Evolutionary conservation across 495 filamentous ascomycete genomes (phyloP).

Genomic region (Annulohypoxylon moriforme): DNA sequence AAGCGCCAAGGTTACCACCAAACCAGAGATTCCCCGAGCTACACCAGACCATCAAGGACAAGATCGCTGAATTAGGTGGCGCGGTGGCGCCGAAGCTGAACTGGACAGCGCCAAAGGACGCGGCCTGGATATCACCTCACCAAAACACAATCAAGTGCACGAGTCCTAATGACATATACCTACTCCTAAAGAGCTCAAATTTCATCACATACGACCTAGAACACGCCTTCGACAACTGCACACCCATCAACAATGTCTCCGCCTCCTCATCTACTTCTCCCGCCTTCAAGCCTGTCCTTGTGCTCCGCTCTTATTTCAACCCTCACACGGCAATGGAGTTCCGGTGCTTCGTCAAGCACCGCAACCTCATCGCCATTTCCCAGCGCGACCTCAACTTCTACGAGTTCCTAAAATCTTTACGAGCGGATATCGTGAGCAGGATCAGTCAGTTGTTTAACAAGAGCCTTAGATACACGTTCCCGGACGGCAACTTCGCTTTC

Average conservation of each 20-base stretch:
- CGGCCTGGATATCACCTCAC: slow-evolving; percentile 87
- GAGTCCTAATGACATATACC: slow-evolving; percentile 88
- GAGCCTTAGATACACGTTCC: slow-evolving; percentile 78
- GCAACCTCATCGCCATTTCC: slow-evolving; percentile 81
- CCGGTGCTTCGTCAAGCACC: slow-evolving; percentile 87
- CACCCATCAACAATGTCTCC: slow-evolving; percentile 49
- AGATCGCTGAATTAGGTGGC: slow-evolving; percentile 83
- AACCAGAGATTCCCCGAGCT: slow-evolving; percentile 70
- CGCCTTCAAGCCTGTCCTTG: slow-evolving; percentile 66
- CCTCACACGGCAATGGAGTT: slow-evolving; percentile 93
- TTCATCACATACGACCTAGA: slow-evolving; percentile 96
- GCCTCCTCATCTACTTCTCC: slow-evolving; percentile 49
- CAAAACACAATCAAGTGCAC: slow-evolving; percentile 92
- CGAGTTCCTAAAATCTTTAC: slow-evolving; percentile 78
- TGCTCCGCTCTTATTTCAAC: slow-evolving; percentile 87
- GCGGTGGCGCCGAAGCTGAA: slow-evolving; percentile 91
- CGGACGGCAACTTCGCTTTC: slow-evolving; percentile 85
- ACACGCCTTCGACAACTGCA: slow-evolving; percentile 88
- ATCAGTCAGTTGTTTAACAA: slow-evolving; percentile 80
- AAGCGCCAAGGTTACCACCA: slow-evolving; percentile 50
- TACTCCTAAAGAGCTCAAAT: slow-evolving; percentile 90
- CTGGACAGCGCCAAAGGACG: slow-evolving; percentile 97
- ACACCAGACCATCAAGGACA: slow-evolving; percentile 77
- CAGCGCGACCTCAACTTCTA: slow-evolving; percentile 94
- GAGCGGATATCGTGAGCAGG: slow-evolving; percentile 66